Evolutionary conservation across 163 green algal species (phyloP).

Genomic region (Scenedesmus sp.): DNA sequence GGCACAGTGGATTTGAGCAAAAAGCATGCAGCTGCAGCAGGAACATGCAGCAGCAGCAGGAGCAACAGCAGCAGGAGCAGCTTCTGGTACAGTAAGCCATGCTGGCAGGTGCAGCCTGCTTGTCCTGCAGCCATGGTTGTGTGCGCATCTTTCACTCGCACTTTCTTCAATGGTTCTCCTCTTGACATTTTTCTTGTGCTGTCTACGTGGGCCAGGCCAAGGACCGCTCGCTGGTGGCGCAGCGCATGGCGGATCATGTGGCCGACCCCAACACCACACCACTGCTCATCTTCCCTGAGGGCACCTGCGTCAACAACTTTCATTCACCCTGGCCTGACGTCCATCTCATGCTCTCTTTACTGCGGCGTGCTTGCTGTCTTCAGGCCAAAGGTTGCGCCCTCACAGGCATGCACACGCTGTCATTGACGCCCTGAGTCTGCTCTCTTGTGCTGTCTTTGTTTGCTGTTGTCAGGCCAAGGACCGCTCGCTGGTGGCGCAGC

Average conservation of each 20-base stretch:
- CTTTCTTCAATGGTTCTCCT: too few species aligned
- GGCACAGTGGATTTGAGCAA: not conserved
- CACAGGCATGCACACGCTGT: not conserved
- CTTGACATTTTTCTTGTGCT: not conserved
- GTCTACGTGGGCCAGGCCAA: conserved; percentile 32
- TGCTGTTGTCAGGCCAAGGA: conserved; percentile 65
- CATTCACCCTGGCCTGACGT: too few species aligned
- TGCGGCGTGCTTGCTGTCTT: too few species aligned
- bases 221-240: conserved; percentile 82
- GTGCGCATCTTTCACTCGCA: too few species aligned
- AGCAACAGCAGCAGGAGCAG: not conserved
- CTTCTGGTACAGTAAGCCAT: too few species aligned
- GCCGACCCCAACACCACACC: conserved; percentile 69
- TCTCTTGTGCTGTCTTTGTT: not conserved
- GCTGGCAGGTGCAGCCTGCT: too few species aligned
- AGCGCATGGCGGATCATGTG: conserved; percentile 87
- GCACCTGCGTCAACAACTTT: conserved; percentile 98
- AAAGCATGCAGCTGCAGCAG: not conserved
- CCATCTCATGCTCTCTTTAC: too few species aligned
- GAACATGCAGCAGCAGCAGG: not conserved
- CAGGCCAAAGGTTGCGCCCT: too few species aligned
- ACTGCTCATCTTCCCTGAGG: conserved; percentile 98
- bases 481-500: conserved; percentile 77
- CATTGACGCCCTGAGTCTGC: not conserved
- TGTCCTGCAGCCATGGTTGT: too few species aligned